Conservation (phyloP, 1,139 yeast genomes). For the Blastobotrys serpentis region DNA sequence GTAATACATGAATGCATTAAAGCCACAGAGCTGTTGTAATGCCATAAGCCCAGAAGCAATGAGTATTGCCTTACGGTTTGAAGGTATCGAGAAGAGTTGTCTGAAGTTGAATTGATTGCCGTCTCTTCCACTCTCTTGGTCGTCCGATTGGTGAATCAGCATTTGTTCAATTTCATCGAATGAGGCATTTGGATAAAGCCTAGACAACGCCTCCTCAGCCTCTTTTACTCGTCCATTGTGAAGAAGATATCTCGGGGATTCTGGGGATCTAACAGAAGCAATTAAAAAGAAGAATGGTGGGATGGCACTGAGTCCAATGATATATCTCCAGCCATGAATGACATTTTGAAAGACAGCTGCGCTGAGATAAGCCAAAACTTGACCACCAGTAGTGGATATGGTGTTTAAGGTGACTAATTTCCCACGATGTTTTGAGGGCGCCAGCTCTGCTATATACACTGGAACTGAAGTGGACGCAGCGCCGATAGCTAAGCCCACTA, state of each 20-base stretch:
- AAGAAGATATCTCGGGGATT: conserved; percentile 57
- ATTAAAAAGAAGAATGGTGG: conserved; percentile 44
- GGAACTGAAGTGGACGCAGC: conserved; percentile 47
- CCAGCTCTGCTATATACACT: conserved; percentile 44
- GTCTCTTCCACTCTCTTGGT: conserved; percentile 1
- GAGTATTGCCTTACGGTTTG: conserved; percentile 58
- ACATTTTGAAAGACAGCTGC: conserved; percentile 34
- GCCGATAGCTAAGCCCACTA: conserved; percentile 47
- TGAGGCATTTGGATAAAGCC: conserved; percentile 42
- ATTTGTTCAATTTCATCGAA: conserved; percentile 34
- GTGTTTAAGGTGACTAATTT: conserved; percentile 43
- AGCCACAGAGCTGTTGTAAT: conserved; percentile 72
- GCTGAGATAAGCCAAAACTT: conserved; percentile 43
- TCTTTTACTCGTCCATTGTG: conserved; percentile 41
- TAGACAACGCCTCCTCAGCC: conserved; percentile 42
- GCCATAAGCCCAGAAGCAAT: conserved; percentile 73
- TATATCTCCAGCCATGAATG: conserved; percentile 43
- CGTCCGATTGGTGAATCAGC: conserved; percentile 16
- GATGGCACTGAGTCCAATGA: conserved; percentile 42
- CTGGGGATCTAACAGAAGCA: conserved; percentile 50
- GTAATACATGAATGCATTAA: conserved; percentile 74
- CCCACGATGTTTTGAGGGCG: conserved; percentile 45
- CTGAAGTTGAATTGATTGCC: conserved; percentile 8
- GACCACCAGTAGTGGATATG: conserved; percentile 48
- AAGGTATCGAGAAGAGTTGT: conserved; percentile 31